phyloP scores from a whole-genome alignment of 345 rosid species.

The Rhizophora apiculata region DNA sequence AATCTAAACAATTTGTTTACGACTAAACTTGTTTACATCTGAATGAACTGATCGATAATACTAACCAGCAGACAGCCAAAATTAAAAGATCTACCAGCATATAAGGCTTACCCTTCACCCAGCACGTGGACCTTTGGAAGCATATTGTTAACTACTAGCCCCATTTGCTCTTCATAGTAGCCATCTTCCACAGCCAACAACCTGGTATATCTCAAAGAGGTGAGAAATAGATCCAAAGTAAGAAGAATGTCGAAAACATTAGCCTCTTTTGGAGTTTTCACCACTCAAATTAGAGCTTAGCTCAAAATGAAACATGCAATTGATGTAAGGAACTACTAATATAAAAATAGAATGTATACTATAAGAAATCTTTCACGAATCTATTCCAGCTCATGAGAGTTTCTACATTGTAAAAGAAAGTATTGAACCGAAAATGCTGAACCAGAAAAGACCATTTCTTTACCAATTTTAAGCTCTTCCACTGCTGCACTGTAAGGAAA shows the following conservation, averaged over 20 bases:
- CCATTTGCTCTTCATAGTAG: conserved; percentile 54
- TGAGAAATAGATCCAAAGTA: conserved; percentile 14
- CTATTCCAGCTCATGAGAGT: background rate
- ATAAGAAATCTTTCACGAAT: no score
- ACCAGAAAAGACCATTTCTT: background rate
- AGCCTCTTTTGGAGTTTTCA: background rate
- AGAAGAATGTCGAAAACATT: conserved; percentile 14
- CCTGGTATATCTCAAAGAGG: conserved; percentile 42
- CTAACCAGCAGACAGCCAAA: no score
- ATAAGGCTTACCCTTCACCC: conserved; percentile 74
- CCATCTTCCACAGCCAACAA: conserved; percentile 73
- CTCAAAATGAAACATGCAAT: background rate
- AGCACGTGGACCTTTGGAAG: conserved; percentile 54
- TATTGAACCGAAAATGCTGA: background rate
- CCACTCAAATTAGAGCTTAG: background rate
- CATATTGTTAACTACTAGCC: conserved; percentile 43
- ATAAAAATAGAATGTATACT: background rate
- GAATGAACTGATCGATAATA: no score
- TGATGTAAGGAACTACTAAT: background rate
- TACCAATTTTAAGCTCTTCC: background rate
- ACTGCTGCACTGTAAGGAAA: no score
- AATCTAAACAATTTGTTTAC: background rate
- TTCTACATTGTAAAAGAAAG: background rate
- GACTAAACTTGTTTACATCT: background rate
- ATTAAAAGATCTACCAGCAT: background rate